Evolutionary conservation across 257 asterid genomes (phyloP).

Genomic region (Primulina eburnea): DNA sequence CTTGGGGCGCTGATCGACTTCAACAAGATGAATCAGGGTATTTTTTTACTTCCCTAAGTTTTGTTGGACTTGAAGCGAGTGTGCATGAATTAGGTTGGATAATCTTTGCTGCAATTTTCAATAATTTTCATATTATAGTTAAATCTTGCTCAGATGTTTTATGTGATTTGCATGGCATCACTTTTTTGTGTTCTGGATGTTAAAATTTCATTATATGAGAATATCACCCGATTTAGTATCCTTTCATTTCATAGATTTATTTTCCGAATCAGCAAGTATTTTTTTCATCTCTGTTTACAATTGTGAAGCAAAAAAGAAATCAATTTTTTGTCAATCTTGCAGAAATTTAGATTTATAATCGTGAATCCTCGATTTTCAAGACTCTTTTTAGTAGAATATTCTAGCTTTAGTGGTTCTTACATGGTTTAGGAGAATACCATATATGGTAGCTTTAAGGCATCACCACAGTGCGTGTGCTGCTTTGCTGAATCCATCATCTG

Average conservation of each 20-base stretch:
- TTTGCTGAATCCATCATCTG: slow-evolving; percentile 79
- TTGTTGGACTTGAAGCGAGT: background rate
- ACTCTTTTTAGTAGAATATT: no score
- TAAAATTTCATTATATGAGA: background rate
- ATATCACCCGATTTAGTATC: background rate
- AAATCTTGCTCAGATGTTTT: background rate
- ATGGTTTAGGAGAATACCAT: slow-evolving; percentile 69
- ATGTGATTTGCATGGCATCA: background rate
- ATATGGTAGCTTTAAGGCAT: slow-evolving; percentile 69
- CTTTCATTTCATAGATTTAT: background rate
- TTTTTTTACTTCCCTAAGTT: background rate
- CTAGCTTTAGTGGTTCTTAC: no score
- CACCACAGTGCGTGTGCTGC: slow-evolving; percentile 86
- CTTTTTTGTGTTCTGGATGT: background rate
- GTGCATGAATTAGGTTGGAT: background rate
- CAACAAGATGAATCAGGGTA: slow-evolving; percentile 55
- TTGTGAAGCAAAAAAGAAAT: background rate
- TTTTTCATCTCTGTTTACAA: background rate
- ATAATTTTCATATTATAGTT: background rate
- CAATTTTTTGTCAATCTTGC: background rate
- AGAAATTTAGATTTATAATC: background rate
- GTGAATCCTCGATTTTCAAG: slow-evolving; percentile 15
- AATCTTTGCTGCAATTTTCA: background rate
- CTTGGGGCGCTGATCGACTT: slow-evolving; percentile 55
- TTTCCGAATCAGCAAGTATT: background rate